A percentile compares a stretch with the other conserved stretches of the same genome.
Conservation (phyloP, 768 basidiomycete species). For the Floccularia luteovirens region DNA sequence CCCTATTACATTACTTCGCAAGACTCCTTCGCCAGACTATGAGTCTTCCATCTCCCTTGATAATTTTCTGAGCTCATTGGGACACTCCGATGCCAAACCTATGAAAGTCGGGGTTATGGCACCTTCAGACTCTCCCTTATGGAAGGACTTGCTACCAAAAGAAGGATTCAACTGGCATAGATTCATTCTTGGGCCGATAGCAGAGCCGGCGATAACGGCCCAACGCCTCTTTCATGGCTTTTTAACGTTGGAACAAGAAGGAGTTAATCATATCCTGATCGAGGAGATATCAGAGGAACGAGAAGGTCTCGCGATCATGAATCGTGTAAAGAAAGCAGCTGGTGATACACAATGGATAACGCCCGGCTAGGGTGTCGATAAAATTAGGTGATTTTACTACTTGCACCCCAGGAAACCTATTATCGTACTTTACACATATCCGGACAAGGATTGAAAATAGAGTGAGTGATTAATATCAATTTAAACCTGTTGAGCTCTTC, state of each 20-base stretch:
- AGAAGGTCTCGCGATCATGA: conserved; percentile 93
- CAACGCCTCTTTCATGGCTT: conserved; percentile 84
- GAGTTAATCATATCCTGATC: conserved; percentile 77
- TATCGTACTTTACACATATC: too few species aligned
- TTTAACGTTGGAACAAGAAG: conserved; percentile 66
- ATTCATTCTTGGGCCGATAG: conserved; percentile 41
- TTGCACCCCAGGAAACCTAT: too few species aligned
- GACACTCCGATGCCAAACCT: conserved; percentile 10
- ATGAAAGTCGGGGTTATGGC: conserved; percentile 65
- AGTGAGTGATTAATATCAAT: too few species aligned
- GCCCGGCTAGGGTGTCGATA: conserved; percentile 12
- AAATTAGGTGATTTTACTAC: too few species aligned
- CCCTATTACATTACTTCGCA: conserved; percentile 70
- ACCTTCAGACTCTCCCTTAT: conserved; percentile 48
- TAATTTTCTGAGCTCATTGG: conserved; percentile 36
- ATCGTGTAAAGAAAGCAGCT: conserved; percentile 86
- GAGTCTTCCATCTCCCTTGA: conserved; percentile 18
- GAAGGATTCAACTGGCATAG: conserved; percentile 45
- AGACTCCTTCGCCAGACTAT: conserved; percentile 30
- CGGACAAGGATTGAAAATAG: too few species aligned
- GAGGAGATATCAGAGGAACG: conserved; percentile 77
- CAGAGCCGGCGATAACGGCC: conserved; percentile 63
- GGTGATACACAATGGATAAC: conserved; percentile 39
- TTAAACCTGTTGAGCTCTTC: too few species aligned
- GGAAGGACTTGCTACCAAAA: conserved; percentile 19